Evolutionary conservation across 2,329 filamentous ascomycete species (phyloP).

Genomic region (Hypocreales sp.): DNA sequence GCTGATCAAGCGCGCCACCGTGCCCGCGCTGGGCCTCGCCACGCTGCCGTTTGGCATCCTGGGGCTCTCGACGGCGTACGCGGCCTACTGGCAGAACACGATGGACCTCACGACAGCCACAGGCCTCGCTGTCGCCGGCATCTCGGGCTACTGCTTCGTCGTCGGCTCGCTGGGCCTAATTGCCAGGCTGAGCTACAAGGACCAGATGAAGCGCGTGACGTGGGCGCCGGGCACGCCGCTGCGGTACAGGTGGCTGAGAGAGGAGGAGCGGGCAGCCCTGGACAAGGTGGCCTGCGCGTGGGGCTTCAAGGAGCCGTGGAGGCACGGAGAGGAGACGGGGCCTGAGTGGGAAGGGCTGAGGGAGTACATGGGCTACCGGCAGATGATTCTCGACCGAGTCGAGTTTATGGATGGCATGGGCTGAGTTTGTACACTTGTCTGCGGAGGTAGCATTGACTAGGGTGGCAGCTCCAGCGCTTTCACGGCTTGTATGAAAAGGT

Average conservation of each 20-base stretch:
- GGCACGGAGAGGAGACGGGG: conserved; percentile 80
- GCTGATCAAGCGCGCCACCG: conserved; percentile 44
- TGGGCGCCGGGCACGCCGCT: conserved; percentile 76
- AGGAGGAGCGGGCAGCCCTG: conserved; percentile 77
- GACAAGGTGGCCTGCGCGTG: conserved; percentile 79
- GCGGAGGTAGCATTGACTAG: too few species aligned
- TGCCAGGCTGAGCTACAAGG: conserved; percentile 74
- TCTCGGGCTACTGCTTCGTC: conserved; percentile 69
- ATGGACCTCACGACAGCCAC: conserved; percentile 66
- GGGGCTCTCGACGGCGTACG: conserved; percentile 41
- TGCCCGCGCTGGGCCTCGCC: conserved; percentile 40
- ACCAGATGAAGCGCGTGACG: conserved; percentile 87
- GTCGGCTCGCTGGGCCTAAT: conserved; percentile 72
- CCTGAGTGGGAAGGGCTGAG: conserved; percentile 75
- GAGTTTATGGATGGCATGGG: conserved; percentile 87
- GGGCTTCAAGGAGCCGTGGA: conserved; percentile 73
- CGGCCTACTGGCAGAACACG: conserved; percentile 37
- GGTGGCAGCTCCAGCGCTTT: too few species aligned
- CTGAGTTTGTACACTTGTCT: too few species aligned
- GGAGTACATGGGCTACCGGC: conserved; percentile 67
- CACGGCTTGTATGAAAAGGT: too few species aligned
- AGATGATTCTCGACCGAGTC: conserved; percentile 81
- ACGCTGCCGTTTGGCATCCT: conserved; percentile 56
- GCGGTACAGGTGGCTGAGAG: conserved; percentile 68
- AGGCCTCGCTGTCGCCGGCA: conserved; percentile 62